phyloP scores from a whole-genome alignment of 371 early-diverging fungal genomes.

The Syncephalastrum monosporum region DNA sequence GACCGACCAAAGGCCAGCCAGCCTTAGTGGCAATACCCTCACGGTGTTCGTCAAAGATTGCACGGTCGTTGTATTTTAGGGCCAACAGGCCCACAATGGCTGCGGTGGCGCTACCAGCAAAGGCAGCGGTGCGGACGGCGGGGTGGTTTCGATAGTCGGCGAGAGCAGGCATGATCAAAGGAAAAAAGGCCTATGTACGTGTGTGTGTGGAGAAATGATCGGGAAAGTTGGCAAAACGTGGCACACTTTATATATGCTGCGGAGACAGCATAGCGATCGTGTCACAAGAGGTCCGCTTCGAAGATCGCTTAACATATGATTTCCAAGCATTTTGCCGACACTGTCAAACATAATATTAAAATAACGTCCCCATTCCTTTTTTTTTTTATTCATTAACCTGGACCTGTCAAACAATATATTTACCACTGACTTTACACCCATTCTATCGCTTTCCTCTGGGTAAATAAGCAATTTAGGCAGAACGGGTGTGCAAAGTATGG shows the following conservation, averaged over 20 bases:
- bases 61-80: constrained; percentile 33
- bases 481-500: too few species aligned
- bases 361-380: too few species aligned
- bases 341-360: too few species aligned
- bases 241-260: constrained; percentile 3
- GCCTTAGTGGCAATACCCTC: constrained; percentile 9
- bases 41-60: constrained; percentile 25
- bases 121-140: too few species aligned
- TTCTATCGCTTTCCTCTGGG: too few species aligned
- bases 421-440: too few species aligned
- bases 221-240: constrained; percentile 12
- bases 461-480: too few species aligned
- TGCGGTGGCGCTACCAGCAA: constrained; percentile 13
- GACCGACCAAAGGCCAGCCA: constrained; percentile 34
- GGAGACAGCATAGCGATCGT: constrained; percentile 1
- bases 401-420: too few species aligned
- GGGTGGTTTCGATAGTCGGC: not conserved
- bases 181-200: not conserved
- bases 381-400: too few species aligned
- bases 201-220: constrained; percentile 7
- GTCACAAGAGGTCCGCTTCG: not conserved
- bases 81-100: constrained; percentile 25
- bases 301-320: too few species aligned
- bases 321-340: not conserved
- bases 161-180: constrained; percentile 11